These are phyloP conservation scores for Geotrichum macrosporum DNA, from an alignment of 1,139 yeast genomes.

Conservation along the genomic window DNA sequence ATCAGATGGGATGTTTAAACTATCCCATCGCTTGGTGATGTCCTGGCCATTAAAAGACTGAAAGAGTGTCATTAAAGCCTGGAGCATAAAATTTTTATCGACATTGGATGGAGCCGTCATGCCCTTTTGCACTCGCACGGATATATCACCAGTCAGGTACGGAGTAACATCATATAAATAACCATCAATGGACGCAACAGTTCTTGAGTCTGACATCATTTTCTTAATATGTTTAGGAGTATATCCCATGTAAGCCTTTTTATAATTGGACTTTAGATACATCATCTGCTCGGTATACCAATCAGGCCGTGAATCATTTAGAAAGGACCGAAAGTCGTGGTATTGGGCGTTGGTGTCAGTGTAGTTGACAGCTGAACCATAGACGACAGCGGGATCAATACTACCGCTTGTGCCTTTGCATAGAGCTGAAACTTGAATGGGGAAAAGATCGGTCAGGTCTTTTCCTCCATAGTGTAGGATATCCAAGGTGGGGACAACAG, in stretches of 20 bases:
- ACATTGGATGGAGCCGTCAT: slow-evolving; percentile 27
- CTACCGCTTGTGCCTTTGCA: slow-evolving; percentile 38
- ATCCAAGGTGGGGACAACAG: slow-evolving; percentile 37
- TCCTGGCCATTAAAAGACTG: slow-evolving; percentile 40
- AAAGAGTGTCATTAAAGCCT: slow-evolving; percentile 33
- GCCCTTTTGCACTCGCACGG: slow-evolving; percentile 36
- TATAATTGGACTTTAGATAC: slow-evolving; percentile 36
- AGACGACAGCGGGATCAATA: slow-evolving; percentile 36
- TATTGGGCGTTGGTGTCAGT: slow-evolving; percentile 40
- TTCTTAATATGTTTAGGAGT: slow-evolving; percentile 35
- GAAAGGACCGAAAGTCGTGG: slow-evolving; percentile 41
- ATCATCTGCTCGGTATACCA: slow-evolving; percentile 43
- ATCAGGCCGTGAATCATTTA: slow-evolving; percentile 42
- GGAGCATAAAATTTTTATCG: slow-evolving; percentile 35
- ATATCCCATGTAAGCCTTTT: slow-evolving; percentile 40
- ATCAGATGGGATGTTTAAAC: slow-evolving; percentile 30
- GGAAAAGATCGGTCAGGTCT: slow-evolving; percentile 39
- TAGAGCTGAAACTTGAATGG: slow-evolving; percentile 41
- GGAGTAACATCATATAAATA: slow-evolving; percentile 40
- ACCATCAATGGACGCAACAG: slow-evolving; percentile 38
- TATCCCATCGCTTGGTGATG: slow-evolving; percentile 33
- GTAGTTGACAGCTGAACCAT: slow-evolving; percentile 38
- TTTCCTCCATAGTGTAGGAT: slow-evolving; percentile 40
- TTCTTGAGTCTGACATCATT: slow-evolving; percentile 28
- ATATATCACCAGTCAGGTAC: slow-evolving; percentile 39